Percentiles rank a stretch among this genome's conserved stretches.
Conservation (phyloP, 176 grass and related monocot genomes). For the Paspalum vaginatum region DNA sequence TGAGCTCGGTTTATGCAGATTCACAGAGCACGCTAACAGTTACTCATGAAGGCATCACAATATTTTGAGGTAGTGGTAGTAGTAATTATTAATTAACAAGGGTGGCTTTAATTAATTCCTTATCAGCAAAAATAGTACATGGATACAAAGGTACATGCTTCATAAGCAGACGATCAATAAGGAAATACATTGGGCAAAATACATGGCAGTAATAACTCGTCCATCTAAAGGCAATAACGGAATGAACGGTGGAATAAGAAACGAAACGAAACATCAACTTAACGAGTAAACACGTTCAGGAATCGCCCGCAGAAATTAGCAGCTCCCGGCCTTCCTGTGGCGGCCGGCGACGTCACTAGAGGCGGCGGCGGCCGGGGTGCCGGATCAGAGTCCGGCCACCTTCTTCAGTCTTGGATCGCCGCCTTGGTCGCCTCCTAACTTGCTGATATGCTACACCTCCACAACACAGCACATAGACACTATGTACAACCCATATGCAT, state of each 20-base stretch:
- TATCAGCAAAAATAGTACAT: conserved; percentile 13
- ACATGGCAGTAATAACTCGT: background rate
- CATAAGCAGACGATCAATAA: conserved; percentile 8
- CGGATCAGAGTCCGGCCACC: background rate
- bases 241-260: conserved; percentile 13
- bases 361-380: background rate
- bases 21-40: too few species aligned
- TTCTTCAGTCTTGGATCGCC: background rate
- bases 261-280: conserved; percentile 19
- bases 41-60: background rate
- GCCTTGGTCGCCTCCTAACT: conserved; percentile 16
- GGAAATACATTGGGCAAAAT: conserved; percentile 17
- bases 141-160: conserved; percentile 20
- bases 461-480: background rate
- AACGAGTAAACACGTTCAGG: background rate
- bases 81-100: background rate
- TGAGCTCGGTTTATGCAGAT: too few species aligned
- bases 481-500: background rate
- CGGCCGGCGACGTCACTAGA: background rate
- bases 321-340: background rate
- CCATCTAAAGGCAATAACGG: conserved; percentile 1
- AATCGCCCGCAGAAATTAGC: conserved; percentile 37
- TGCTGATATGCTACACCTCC: conserved; percentile 12
- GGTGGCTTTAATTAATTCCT: background rate
- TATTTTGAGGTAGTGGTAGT: background rate